phyloP scores from a whole-genome alignment of 1,284 basidiomycete species.

The Golubevia pallescens region DNA sequence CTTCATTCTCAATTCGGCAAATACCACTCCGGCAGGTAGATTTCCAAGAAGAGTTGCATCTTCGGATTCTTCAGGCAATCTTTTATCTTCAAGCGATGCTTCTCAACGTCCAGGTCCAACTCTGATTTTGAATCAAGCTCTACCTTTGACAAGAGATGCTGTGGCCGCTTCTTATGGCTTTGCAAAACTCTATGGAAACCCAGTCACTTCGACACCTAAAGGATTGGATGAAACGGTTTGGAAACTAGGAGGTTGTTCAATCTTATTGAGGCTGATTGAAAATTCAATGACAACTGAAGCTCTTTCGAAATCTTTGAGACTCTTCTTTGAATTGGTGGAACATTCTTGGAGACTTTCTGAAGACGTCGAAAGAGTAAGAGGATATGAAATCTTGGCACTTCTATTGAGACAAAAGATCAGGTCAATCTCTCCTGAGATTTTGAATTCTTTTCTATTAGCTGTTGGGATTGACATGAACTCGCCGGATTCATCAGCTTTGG shows the following conservation, averaged over 20 bases:
- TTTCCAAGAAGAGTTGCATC: constrained; percentile 1
- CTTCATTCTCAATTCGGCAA: constrained; percentile 35
- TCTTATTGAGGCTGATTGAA: constrained; percentile 29
- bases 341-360: constrained; percentile 76
- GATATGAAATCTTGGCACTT: constrained; percentile 82
- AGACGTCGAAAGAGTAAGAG: constrained; percentile 74
- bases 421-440: constrained; percentile 78
- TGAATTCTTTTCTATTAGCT: constrained; percentile 81
- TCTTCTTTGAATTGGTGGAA: constrained; percentile 78
- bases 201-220: constrained; percentile 9
- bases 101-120: constrained; percentile 19
- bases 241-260: constrained; percentile 39
- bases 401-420: constrained; percentile 76
- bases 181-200: constrained; percentile 38
- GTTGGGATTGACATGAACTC: constrained; percentile 80
- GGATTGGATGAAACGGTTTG: constrained; percentile 46
- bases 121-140: constrained; percentile 37
- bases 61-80: not conserved
- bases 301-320: constrained; percentile 74
- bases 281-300: constrained; percentile 71
- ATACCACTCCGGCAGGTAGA: constrained; percentile 16
- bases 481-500: constrained; percentile 82
- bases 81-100: constrained; percentile 9
- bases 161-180: constrained; percentile 26
- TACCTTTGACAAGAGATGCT: constrained; percentile 27